phyloP scores from a whole-genome alignment of 176 grass and related monocot species.

The Oryza punctata region DNA sequence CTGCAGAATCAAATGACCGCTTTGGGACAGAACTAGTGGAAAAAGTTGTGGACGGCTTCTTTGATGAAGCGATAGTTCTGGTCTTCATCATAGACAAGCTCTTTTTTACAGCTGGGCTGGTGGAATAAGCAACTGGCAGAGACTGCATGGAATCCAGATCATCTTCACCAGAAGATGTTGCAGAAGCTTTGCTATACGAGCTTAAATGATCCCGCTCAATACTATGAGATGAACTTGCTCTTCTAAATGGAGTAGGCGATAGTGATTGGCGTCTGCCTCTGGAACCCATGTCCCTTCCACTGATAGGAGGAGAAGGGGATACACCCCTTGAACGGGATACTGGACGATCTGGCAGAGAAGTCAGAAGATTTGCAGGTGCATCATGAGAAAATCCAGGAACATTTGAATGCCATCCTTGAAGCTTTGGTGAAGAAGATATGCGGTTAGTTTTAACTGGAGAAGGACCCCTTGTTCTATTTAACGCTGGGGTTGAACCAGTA shows the following conservation, averaged over 20 bases:
- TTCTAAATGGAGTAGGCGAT: slow-evolving; percentile 87
- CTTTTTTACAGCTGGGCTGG: slow-evolving; percentile 56
- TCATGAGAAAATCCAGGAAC: slow-evolving; percentile 72
- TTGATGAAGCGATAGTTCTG: slow-evolving; percentile 70
- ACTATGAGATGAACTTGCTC: slow-evolving; percentile 72
- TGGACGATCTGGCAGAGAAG: slow-evolving; percentile 70
- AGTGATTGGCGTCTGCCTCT: slow-evolving; percentile 78
- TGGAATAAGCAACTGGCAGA: slow-evolving; percentile 51
- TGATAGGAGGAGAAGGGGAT: slow-evolving; percentile 65
- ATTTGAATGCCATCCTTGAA: slow-evolving; percentile 71
- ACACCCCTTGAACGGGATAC: slow-evolving; percentile 66
- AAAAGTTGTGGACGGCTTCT: slow-evolving; percentile 65
- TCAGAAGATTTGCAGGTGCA: slow-evolving; percentile 78
- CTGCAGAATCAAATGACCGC: slow-evolving; percentile 83
- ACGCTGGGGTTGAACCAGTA: slow-evolving; percentile 54
- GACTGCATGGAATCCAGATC: slow-evolving; percentile 78
- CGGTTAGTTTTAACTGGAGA: slow-evolving; percentile 65
- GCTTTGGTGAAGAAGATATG: slow-evolving; percentile 75
- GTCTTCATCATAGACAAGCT: slow-evolving; percentile 61
- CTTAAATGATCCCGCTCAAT: slow-evolving; percentile 66
- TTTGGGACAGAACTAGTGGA: slow-evolving; percentile 69
- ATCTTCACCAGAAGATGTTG: slow-evolving; percentile 77
- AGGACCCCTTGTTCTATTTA: slow-evolving; percentile 58
- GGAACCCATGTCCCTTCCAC: slow-evolving; percentile 52
- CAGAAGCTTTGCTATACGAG: slow-evolving; percentile 68